Base-by-base conservation (phyloP, 2,329 filamentous ascomycete species). In the Colletotrichum magnum region DNA sequence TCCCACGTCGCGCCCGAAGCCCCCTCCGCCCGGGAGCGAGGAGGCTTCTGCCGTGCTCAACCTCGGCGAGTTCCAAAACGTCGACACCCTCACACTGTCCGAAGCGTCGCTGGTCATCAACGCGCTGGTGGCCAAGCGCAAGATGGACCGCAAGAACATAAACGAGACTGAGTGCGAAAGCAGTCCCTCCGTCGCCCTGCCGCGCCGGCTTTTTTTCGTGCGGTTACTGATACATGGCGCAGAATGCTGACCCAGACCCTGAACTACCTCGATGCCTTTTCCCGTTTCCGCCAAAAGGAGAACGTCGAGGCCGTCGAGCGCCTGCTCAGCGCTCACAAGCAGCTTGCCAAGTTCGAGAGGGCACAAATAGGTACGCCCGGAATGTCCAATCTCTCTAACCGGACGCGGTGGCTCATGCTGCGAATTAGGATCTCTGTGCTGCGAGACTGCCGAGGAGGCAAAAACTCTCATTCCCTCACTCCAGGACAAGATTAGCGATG, bases 241-340 rank as follows among this genome's bases (percentile, higher is more conserved):
- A 93, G 90, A 77, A 94, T 95, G 80, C 87, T 97, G 65, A 90
- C 89, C 72, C 95, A 97, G 80, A 98, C 95, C 28, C 88, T 94
- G 73, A 94, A 95, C 77, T 98, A 99, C 82, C 90, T 98, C 62
- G 94, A 97, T 76, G 91, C 94, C 72, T 99, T 99, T 82, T 93
- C 95, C 18, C 93, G 96, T 43, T 98, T 98, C 88, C 97, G 97
- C 84, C 91, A 95, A 76, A 94, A 95, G 80, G 94, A 97, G 80
- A 96, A 96, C 74, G 93, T 97, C 77, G 93, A 97, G 83, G 93
- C 94, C n/a, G 94, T 98, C 39, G 94, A 97, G 82, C 90, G 94
- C 69, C 85, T 98, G 75, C 87, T 98, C 72, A 93, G 93, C 73
- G 89, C 92, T 68, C 92, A 94, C 77, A 89, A 90, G 72, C 90